These are phyloP conservation scores for Kondoa malvinella DNA, from an alignment of 768 basidiomycete genomes.

Conservation along the genomic window DNA sequence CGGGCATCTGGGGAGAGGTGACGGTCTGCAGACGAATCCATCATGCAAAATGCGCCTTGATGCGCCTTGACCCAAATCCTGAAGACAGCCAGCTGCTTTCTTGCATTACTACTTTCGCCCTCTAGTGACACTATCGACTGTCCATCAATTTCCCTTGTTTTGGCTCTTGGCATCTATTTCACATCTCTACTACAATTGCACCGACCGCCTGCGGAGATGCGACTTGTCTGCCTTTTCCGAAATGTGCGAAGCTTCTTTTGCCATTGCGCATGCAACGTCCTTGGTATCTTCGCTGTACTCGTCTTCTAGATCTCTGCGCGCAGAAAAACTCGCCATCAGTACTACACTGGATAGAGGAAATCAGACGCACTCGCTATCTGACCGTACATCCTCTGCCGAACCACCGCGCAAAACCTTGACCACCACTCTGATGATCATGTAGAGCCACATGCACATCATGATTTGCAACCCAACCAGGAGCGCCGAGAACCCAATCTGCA, in stretches of 20 bases:
- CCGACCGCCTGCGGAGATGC: background rate
- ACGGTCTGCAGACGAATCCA: too few species aligned
- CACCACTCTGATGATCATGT: conserved; percentile 38
- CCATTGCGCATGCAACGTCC: background rate
- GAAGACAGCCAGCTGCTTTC: background rate
- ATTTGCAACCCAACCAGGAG: conserved; percentile 31
- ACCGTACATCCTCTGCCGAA: conserved; percentile 14
- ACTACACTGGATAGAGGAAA: background rate
- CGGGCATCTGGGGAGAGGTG: too few species aligned
- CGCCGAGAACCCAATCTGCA: conserved; percentile 39
- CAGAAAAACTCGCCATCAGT: background rate
- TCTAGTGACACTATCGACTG: too few species aligned
- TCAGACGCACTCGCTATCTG: conserved; percentile 11
- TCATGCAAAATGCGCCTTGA: too few species aligned
- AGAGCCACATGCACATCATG: conserved; percentile 61
- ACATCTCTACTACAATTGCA: background rate
- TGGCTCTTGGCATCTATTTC: too few species aligned
- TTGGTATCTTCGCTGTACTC: background rate
- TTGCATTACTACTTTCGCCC: too few species aligned
- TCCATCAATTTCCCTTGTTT: too few species aligned
- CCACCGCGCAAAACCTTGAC: conserved; percentile 9
- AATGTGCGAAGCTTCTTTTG: background rate
- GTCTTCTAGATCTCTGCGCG: background rate
- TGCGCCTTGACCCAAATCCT: background rate
- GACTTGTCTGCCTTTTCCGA: background rate